These are phyloP conservation scores for Ceratocystis harringtonii DNA, from an alignment of 2,329 filamentous ascomycete species.

Conservation along the genomic window DNA sequence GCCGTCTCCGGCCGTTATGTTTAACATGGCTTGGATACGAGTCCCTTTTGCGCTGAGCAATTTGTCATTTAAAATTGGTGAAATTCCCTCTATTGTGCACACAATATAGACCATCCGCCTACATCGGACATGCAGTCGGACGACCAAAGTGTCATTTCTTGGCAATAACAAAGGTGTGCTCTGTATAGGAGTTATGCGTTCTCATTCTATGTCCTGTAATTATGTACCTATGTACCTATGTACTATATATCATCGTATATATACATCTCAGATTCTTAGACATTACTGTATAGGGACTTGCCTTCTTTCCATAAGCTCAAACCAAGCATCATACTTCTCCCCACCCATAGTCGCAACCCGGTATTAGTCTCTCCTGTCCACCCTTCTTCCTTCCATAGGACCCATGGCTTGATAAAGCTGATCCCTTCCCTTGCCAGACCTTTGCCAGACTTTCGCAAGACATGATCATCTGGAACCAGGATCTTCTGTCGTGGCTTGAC, in stretches of 20 bases:
- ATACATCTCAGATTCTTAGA: neutral
- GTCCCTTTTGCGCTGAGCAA: neutral
- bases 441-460: neutral
- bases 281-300: neutral
- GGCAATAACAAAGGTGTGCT: no score
- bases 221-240: no score
- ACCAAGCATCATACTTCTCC: neutral
- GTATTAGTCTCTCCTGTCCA: neutral
- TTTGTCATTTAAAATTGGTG: neutral
- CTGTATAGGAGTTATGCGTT: no score
- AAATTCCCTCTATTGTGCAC: neutral
- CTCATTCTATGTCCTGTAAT: no score
- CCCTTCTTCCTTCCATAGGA: neutral
- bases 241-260: neutral
- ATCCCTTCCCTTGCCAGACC: neutral
- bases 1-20: neutral
- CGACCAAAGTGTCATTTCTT: no score
- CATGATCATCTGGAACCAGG: neutral
- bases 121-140: no score
- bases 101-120: no score
- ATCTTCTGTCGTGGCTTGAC: neutral
- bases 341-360: neutral
- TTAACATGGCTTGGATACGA: neutral
- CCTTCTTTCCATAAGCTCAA: neutral
- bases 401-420: conserved; percentile 1